phyloP scores from a whole-genome alignment of 352 stramenopile genomes.

The Globisporangium ultimum region DNA sequence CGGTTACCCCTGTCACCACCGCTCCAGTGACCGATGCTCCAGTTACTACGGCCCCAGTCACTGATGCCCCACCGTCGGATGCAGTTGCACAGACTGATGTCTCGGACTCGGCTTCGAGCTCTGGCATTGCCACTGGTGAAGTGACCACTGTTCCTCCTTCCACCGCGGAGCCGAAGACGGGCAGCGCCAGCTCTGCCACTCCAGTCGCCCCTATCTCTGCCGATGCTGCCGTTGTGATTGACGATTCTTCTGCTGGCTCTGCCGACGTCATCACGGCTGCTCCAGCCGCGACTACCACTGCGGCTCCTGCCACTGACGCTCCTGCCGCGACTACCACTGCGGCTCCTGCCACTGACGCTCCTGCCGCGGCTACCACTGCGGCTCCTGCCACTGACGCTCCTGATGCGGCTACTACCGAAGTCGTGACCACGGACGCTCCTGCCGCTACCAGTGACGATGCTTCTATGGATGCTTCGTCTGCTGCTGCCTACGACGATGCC shows the following conservation, averaged over 20 bases:
- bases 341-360: constrained; percentile 8
- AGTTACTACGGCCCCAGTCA: constrained; percentile 12
- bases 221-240: too few relatives aligned
- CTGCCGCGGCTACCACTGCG: constrained; percentile 8
- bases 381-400: constrained; percentile 9
- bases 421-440: too few relatives aligned
- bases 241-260: too few relatives aligned
- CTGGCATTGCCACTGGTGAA: neutral
- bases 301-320: constrained; percentile 6
- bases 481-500: too few relatives aligned
- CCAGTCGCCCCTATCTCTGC: too few relatives aligned
- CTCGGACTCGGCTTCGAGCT: too few relatives aligned
- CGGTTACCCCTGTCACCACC: neutral
- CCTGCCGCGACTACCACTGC: constrained; percentile 9
- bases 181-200: too few relatives aligned
- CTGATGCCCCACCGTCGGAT: constrained; percentile 5
- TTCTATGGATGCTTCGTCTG: too few relatives aligned
- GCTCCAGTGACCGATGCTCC: constrained; percentile 13
- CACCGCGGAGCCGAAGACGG: too few relatives aligned
- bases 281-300: constrained; percentile 5
- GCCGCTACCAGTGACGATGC: too few relatives aligned
- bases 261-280: neutral
- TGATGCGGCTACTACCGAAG: too few relatives aligned
- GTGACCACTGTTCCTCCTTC: neutral
- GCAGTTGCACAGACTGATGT: too few relatives aligned